Conservation (phyloP, 441 rosid species). For the Pelargonium myrrhifolium region DNA sequence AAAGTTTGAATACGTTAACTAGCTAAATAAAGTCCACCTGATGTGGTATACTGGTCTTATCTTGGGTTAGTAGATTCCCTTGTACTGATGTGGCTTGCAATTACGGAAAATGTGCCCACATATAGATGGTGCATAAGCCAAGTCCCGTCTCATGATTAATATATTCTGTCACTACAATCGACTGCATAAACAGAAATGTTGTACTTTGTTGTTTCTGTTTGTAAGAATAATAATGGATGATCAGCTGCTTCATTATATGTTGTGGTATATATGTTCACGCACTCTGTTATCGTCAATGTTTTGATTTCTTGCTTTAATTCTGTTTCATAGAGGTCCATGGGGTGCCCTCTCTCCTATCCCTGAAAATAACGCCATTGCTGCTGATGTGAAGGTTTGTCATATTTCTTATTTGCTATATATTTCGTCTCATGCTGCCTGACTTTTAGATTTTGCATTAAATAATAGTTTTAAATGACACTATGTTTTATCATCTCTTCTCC, state of each 20-base stretch:
- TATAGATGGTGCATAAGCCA: background rate
- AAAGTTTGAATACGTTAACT: too few species aligned
- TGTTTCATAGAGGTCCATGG: conserved; percentile 83
- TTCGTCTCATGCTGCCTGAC: conserved; percentile 6
- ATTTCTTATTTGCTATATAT: background rate
- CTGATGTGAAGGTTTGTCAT: conserved; percentile 56
- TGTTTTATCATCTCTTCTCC: conserved; percentile 16
- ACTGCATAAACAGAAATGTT: background rate
- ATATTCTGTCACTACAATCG: background rate
- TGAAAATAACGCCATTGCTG: conserved; percentile 83
- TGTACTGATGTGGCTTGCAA: too few species aligned
- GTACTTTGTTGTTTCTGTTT: background rate
- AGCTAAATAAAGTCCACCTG: too few species aligned
- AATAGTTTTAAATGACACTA: conserved; percentile 4
- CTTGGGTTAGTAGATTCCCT: too few species aligned
- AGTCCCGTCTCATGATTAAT: conserved; percentile 4
- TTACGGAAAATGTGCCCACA: too few species aligned
- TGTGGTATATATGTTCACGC: background rate
- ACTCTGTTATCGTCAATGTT: conserved; percentile 1
- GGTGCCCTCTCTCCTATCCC: conserved; percentile 91
- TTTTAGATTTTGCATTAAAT: background rate
- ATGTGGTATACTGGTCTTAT: too few species aligned
- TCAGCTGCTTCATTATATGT: conserved; percentile 3
- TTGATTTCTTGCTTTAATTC: conserved; percentile 13
- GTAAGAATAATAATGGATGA: background rate